Evolutionary conservation across 805 yeast genomes (phyloP).

Genomic region (Sugiyamaella boreocaroliniensis): DNA sequence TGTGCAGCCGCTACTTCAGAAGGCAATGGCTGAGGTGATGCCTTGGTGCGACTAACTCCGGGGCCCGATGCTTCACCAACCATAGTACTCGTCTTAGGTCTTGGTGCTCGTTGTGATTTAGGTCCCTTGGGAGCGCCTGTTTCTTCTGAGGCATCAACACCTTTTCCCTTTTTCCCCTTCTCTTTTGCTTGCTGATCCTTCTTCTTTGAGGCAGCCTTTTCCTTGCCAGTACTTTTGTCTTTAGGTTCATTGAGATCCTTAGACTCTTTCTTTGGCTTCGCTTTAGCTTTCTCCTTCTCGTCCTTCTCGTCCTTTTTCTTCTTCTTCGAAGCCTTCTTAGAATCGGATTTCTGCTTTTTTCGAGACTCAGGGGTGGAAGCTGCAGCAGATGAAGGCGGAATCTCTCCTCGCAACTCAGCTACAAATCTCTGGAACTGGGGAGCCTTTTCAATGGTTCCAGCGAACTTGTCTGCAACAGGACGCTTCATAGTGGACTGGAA

Average conservation of each 20-base stretch:
- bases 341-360: not conserved
- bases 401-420: not conserved
- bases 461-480: conserved; percentile 15
- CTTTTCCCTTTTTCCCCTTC: not conserved
- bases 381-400: not conserved
- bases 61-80: too few species aligned
- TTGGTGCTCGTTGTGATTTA: not conserved
- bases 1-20: too few species aligned
- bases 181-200: not conserved
- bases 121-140: not conserved
- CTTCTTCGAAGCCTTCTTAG: not conserved
- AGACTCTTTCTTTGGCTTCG: not conserved
- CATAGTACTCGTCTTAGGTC: too few species aligned
- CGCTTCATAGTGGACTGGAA: conserved; percentile 14
- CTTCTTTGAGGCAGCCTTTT: not conserved
- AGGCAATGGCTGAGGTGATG: too few species aligned
- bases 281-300: not conserved
- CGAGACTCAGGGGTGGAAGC: not conserved
- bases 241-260: not conserved
- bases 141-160: not conserved
- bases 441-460: conserved; percentile 31
- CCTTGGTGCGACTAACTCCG: too few species aligned
- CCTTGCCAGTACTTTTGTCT: not conserved
- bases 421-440: conserved; percentile 29
- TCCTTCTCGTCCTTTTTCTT: not conserved